phyloP scores from a whole-genome alignment of 345 rosid species.

The Pistacia atlantica region DNA sequence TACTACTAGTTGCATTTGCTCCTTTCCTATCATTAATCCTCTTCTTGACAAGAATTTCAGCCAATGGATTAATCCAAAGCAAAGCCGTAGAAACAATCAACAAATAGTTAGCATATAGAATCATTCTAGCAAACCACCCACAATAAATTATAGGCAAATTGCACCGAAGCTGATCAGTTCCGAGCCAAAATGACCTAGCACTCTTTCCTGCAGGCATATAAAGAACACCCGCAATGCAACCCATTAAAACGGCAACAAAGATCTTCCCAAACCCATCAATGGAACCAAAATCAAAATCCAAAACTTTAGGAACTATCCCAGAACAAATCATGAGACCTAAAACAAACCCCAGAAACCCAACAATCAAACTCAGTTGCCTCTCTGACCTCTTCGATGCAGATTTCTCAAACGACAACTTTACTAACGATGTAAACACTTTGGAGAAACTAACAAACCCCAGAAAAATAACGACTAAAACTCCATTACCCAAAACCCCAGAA shows the following conservation, averaged over 20 bases:
- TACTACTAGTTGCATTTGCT: background rate
- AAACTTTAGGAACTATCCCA: constrained; percentile 41
- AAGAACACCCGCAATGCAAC: constrained; percentile 57
- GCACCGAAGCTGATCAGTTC: constrained; percentile 81
- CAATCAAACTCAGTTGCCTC: constrained; percentile 56
- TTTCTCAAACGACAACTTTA: constrained; percentile 65
- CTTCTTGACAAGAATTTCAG: constrained; percentile 51
- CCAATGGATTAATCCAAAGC: constrained; percentile 84
- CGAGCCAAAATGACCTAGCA: constrained; percentile 89
- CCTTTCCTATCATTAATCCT: constrained; percentile 24
- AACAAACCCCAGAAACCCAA: constrained; percentile 62
- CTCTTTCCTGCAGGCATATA: constrained; percentile 78
- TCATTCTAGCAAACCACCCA: constrained; percentile 76
- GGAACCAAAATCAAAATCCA: constrained; percentile 66
- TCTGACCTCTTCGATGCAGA: constrained; percentile 89
- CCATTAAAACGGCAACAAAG: constrained; percentile 54
- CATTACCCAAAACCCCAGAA: constrained; percentile 52
- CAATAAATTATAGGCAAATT: constrained; percentile 66
- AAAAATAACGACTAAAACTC: constrained; percentile 60
- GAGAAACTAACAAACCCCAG: constrained; percentile 47
- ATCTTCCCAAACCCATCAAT: constrained; percentile 57
- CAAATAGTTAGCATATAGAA: constrained; percentile 53
- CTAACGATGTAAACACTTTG: constrained; percentile 51
- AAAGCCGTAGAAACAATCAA: constrained; percentile 54
- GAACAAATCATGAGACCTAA: constrained; percentile 54